phyloP scores from a whole-genome alignment of 148 eudicot species.

The Vaccinium vitisidaea region DNA sequence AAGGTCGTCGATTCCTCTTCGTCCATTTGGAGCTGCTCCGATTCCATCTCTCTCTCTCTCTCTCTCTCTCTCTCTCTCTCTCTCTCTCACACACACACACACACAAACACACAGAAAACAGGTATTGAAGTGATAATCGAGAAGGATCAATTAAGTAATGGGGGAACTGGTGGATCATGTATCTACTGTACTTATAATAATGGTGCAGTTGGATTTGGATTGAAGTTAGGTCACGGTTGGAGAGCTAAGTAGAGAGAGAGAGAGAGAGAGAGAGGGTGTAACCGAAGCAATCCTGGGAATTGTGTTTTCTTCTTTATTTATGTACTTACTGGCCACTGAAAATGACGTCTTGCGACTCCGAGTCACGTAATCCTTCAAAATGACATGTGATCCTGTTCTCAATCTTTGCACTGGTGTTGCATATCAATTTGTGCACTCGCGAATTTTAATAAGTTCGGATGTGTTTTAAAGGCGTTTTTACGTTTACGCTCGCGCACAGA shows the following conservation, averaged over 20 bases:
- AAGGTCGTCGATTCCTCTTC: constrained; percentile 35
- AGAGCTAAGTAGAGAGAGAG: constrained; percentile 14
- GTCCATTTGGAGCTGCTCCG: constrained; percentile 23
- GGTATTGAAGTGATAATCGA: not conserved
- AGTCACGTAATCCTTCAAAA: too few relatives aligned
- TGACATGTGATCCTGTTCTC: too few relatives aligned
- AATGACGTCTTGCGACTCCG: not conserved
- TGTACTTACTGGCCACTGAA: constrained; percentile 10
- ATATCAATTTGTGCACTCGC: too few relatives aligned
- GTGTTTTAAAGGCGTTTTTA: too few relatives aligned
- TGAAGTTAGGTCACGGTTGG: constrained; percentile 22
- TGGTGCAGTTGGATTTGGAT: constrained; percentile 10
- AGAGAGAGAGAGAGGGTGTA: constrained; percentile 12
- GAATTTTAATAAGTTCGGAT: too few relatives aligned
- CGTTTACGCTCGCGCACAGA: too few relatives aligned
- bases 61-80: not conserved
- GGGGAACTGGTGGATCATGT: not conserved
- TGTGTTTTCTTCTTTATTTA: not conserved
- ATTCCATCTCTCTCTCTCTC: constrained; percentile 24
- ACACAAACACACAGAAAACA: not conserved
- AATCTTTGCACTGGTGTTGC: too few relatives aligned
- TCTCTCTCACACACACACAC: too few relatives aligned
- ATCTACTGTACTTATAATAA: not conserved
- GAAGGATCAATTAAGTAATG: not conserved
- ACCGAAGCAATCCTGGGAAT: constrained; percentile 21